Evolutionary conservation across 176 grass and related monocot species (phyloP).

Genomic region (Saccharum spontaneum): DNA sequence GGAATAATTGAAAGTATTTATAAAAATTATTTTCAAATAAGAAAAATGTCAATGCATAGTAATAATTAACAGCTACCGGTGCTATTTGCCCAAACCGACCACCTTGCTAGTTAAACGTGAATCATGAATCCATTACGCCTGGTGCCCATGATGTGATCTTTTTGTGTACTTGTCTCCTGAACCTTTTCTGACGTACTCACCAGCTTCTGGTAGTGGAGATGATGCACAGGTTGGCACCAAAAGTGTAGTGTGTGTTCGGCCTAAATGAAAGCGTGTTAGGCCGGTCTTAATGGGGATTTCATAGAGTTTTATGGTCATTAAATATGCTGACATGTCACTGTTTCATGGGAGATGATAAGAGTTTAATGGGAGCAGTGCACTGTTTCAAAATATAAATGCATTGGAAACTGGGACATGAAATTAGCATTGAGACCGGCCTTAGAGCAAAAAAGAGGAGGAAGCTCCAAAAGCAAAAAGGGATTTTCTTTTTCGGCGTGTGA

Average conservation of each 20-base stretch:
- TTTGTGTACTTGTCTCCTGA: neutral
- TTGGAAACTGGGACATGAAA: no score
- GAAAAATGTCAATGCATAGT: neutral
- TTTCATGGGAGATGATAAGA: no score
- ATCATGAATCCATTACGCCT: constrained; percentile 7
- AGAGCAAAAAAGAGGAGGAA: neutral
- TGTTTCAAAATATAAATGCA: no score
- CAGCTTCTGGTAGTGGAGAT: neutral
- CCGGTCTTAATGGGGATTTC: no score
- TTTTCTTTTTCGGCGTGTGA: no score
- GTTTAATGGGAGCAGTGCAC: no score
- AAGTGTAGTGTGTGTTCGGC: constrained; percentile 14
- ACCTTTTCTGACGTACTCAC: neutral
- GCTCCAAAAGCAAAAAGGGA: neutral
- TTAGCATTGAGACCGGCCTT: no score
- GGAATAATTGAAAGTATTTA: neutral
- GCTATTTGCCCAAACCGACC: neutral
- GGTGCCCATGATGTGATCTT: neutral
- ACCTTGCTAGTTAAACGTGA: neutral
- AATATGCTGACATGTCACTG: no score
- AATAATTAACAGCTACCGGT: neutral
- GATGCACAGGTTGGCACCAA: constrained; percentile 1
- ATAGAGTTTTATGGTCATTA: no score
- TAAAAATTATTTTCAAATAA: neutral
- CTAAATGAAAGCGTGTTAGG: constrained; percentile 26